Percentiles rank a stretch among this genome's conserved stretches.
phyloP scores from a whole-genome alignment of 2,329 filamentous ascomycete genomes.

The Hysterium pulicare region DNA sequence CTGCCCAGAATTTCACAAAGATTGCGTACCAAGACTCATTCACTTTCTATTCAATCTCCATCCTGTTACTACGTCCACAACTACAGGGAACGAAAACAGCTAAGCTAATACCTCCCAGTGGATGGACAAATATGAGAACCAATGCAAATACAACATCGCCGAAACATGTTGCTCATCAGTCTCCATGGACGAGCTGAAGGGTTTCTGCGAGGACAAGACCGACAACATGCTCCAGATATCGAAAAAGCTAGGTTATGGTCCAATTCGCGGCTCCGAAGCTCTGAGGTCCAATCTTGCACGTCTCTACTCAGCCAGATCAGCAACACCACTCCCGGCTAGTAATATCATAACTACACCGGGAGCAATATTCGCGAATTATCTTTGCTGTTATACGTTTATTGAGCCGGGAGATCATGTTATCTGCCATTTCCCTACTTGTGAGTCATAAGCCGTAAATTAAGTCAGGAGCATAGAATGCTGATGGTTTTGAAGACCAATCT shows the following conservation, averaged over 20 bases:
- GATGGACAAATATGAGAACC: conserved; percentile 55
- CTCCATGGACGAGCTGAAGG: conserved; percentile 64
- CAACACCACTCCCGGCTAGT: conserved; percentile 50
- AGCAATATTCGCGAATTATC: conserved; percentile 79
- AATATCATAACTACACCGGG: conserved; percentile 75
- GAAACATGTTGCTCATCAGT: conserved; percentile 77
- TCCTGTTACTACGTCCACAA: too few species aligned
- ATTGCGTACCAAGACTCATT: too few species aligned
- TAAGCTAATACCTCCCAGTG: conserved; percentile 48
- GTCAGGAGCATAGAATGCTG: background rate
- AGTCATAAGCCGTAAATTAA: background rate
- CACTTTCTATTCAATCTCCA: too few species aligned
- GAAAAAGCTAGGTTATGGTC: conserved; percentile 66
- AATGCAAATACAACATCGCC: conserved; percentile 65
- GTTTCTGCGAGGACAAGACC: conserved; percentile 55
- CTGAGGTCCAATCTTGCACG: conserved; percentile 63
- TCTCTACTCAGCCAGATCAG: conserved; percentile 59
- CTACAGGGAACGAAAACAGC: too few species aligned
- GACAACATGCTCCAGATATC: conserved; percentile 51
- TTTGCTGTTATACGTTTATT: conserved; percentile 71
- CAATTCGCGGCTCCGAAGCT: conserved; percentile 64
- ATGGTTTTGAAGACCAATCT: conserved; percentile 54
- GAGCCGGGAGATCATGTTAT: conserved; percentile 77
- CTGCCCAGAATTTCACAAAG: too few species aligned
- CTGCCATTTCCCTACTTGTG: conserved; percentile 80